Evolutionary conservation across 257 asterid genomes (phyloP), one percentile per base, ranked within the genome.

Genomic region (Solanum microdontum): DNA sequence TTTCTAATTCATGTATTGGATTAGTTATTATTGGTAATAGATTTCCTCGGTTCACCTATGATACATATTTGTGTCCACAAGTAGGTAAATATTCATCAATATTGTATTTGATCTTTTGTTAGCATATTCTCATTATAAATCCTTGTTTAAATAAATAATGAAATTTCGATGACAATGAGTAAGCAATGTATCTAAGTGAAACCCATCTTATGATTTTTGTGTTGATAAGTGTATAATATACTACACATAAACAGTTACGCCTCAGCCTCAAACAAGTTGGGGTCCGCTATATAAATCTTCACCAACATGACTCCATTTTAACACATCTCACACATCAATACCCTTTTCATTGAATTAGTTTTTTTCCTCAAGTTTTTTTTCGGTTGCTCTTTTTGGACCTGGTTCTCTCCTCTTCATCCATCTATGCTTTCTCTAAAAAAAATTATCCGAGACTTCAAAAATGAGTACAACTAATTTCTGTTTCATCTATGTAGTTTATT

Each of bases 401-500:
- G 34, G 12, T 33, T 73, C 9, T 33, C 9, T 33, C 48, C 15
- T 33, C 9, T 73, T 34, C 9, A 10, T 73, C 55, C 6, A 74
- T 34, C 30, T 21, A 5, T 21, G 82, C 32, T 76, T n/a, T 76
- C 83, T 76, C 10, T 39, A n/a, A 5, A 48, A 13, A 13, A 48
- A 13, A 4, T 4, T 48, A 12, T 76, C 34, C 8, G 12, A 39
- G 3, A 11, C 30, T 36, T 75, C 32, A 2, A 10, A 36, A 23
- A 26, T 0, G 36, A 24, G 4, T 39, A 66, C 51, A 66, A 37
- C 15, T 36, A 85, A 37, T 17, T 64, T 23, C 33, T 48, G 62
- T 40, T 84, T 87, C 12, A 58, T 37, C 34, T 79, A 48, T 90
- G 88, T 97, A 96, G 99, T 97, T 89, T 97, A 93, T 91, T 89